phyloP scores from a whole-genome alignment of 2,329 filamentous ascomycete genomes.

The Corinectria fuckeliana region DNA sequence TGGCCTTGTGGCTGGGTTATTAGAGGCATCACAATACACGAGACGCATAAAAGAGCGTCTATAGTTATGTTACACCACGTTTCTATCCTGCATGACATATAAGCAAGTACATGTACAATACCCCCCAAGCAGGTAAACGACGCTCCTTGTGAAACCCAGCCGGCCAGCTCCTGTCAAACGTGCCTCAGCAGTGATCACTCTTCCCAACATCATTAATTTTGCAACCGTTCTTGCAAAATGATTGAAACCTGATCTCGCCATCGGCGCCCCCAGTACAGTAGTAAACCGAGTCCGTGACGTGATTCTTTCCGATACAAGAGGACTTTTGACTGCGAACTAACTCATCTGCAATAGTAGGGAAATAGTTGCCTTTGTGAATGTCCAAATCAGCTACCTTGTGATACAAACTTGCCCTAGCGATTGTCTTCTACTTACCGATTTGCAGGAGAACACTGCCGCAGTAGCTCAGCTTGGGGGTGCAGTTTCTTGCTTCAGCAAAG shows the following conservation, averaged over 20 bases:
- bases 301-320: slow-evolving; percentile 12
- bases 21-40: no score
- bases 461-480: slow-evolving; percentile 15
- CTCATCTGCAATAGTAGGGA: slow-evolving; percentile 8
- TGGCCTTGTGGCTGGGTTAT: no score
- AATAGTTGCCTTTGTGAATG: slow-evolving; percentile 5
- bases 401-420: no score
- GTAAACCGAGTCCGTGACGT: slow-evolving; percentile 10
- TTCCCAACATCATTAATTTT: neutral
- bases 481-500: slow-evolving; percentile 18
- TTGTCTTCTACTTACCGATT: slow-evolving; percentile 2
- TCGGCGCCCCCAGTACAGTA: slow-evolving; percentile 5
- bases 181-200: slow-evolving; percentile 11
- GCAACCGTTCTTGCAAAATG: slow-evolving; percentile 16
- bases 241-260: slow-evolving; percentile 14
- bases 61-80: no score
- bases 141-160: neutral
- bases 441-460: slow-evolving; percentile 12
- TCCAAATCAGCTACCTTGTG: neutral
- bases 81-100: no score
- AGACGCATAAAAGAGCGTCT: no score
- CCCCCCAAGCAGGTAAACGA: neutral
- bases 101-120: no score
- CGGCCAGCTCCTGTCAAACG: neutral
- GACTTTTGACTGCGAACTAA: slow-evolving; percentile 5